phyloP scores from a whole-genome alignment of 1,139 yeast genomes.

The Debaryomyces nepalensis region DNA sequence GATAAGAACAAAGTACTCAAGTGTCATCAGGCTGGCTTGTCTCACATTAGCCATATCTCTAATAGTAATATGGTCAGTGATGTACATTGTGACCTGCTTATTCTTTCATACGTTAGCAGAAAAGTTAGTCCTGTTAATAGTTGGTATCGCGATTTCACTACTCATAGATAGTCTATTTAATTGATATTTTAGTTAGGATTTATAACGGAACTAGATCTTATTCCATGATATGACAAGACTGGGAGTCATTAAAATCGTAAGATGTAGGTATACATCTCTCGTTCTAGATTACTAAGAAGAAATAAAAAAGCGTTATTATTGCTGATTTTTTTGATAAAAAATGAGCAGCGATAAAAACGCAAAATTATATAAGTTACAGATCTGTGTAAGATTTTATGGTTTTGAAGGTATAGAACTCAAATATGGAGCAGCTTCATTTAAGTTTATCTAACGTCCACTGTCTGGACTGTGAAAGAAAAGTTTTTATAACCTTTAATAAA shows the following conservation, averaged over 20 bases:
- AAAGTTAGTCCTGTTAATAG: slow-evolving; percentile 53
- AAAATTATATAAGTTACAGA: slow-evolving; percentile 6
- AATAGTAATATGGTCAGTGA: slow-evolving; percentile 44
- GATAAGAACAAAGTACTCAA: slow-evolving; percentile 7
- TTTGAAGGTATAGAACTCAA: neutral
- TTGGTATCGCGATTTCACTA: slow-evolving; percentile 51
- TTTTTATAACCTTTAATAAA: slow-evolving; percentile 25
- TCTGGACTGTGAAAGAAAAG: slow-evolving; percentile 48
- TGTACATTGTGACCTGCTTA: slow-evolving; percentile 56
- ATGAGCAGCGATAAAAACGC: slow-evolving; percentile 6
- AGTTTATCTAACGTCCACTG: slow-evolving; percentile 56
- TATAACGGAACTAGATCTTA: too few species aligned
- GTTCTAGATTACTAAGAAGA: too few species aligned
- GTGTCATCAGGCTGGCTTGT: slow-evolving; percentile 1
- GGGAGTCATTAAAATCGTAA: too few species aligned
- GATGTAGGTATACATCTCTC: too few species aligned
- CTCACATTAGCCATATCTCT: slow-evolving; percentile 17
- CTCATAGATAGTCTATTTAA: neutral
- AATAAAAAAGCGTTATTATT: slow-evolving; percentile 6
- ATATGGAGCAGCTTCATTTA: slow-evolving; percentile 35
- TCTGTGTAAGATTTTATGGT: too few species aligned
- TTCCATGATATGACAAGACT: too few species aligned
- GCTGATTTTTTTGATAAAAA: slow-evolving; percentile 7
- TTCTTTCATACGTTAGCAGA: slow-evolving; percentile 67
- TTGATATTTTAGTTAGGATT: too few species aligned